Conservation (phyloP, 2,329 filamentous ascomycete species). For the Verticillium nonalfalfae region DNA sequence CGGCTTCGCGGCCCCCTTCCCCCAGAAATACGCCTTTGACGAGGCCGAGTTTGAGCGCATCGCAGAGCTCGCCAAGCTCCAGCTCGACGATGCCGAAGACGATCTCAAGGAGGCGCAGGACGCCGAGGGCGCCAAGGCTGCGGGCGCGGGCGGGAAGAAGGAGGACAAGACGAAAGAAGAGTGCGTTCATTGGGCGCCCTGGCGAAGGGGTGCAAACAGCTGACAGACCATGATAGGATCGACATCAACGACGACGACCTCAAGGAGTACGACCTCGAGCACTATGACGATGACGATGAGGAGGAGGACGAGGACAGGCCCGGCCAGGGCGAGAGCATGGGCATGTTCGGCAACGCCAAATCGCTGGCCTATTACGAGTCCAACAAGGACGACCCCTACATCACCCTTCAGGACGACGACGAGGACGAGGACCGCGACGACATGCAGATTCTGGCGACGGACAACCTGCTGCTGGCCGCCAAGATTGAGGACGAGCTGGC, state of each 20-base stretch:
- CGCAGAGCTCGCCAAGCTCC: conserved; percentile 65
- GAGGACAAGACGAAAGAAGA: conserved; percentile 24
- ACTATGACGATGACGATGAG: conserved; percentile 82
- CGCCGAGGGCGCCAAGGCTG: conserved; percentile 13
- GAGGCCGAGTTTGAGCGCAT: conserved; percentile 72
- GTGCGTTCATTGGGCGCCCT: conserved; percentile 16
- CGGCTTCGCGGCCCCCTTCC: conserved; percentile 70
- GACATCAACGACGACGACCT: conserved; percentile 76
- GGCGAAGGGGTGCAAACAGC: conserved; percentile 4
- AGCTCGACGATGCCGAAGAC: conserved; percentile 87
- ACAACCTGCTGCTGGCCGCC: conserved; percentile 87
- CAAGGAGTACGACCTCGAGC: conserved; percentile 91
- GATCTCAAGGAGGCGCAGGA: conserved; percentile 69
- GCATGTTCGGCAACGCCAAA: conserved; percentile 94
- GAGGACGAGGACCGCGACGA: conserved; percentile 87
- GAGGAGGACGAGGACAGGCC: conserved; percentile 46
- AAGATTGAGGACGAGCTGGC: conserved; percentile 97
- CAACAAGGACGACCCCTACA: conserved; percentile 94
- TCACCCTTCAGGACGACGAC: conserved; percentile 70
- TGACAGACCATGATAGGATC: conserved; percentile 30
- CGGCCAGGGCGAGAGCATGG: conserved; percentile 61
- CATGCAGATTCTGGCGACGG: conserved; percentile 83
- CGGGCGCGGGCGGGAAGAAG: conserved; percentile 21
- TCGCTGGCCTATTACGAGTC: conserved; percentile 90
- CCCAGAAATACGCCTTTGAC: conserved; percentile 68